Base-by-base conservation (phyloP, 169 alveolate genomes). In the Plasmodium falciparum region DNA sequence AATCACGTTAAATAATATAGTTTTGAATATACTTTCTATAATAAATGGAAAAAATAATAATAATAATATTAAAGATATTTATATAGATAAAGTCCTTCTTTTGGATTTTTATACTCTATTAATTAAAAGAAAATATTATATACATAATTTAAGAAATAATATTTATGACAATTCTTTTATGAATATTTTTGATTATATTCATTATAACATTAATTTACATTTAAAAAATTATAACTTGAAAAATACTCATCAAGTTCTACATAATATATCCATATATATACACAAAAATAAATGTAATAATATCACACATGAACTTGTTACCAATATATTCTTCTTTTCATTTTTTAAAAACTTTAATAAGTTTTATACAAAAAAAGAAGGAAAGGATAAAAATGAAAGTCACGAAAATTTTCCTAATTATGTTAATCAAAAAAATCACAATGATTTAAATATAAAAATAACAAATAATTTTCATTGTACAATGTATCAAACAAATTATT, bases 151-250 rank as follows among this genome's bases (percentile, higher is more conserved):
- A 56, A 63, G 66, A 71, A 70, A 58, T 22, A 13, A 58, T 59
- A 78, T 78, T 22, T 78, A 71, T 59, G 47, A 66, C n/a, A 58
- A 78, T 29, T 70, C 63, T 66, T 58, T 47, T 22, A 26, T 70
- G 24, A 78, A 33, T 15, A 78, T 78, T 11, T 78, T 78, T 65
- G 63, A 78, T 50, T 78, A 65, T 56, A 78, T 78, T 15, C 89
- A 78, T 43, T 58, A 78, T 59, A 78, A 78, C 66, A 22, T 17
- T 43, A 78, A 17, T 9, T 13, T 65, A 11, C 76, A 78, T 24
- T 59, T 78, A 33, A 78, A 43, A 24, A 17, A 65, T 11, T 78
- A 78, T 45, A 52, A 47, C 15, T 78, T 78, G 26, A 63, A 70
- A 52, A 78, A 78, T 58, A 47, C 67, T 4, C 61, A 58, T 54